Evolutionary conservation across 2,329 filamentous ascomycete species (phyloP).

Genomic region (Pseudocercospora musae): DNA sequence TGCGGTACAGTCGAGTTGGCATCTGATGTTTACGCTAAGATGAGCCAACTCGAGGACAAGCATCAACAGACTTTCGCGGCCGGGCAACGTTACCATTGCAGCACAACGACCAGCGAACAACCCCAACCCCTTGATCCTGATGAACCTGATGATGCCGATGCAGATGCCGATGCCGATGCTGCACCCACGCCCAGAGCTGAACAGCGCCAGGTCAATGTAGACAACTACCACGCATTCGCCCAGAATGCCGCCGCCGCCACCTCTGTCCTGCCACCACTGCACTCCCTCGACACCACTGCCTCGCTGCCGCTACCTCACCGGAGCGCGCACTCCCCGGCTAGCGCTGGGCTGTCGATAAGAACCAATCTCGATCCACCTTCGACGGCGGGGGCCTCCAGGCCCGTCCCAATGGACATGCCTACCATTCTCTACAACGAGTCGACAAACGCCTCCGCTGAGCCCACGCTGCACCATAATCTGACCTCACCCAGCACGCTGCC

Average conservation of each 20-base stretch:
- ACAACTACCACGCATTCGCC: constrained; percentile 1
- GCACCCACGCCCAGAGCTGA: not conserved
- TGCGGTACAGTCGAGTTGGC: not conserved
- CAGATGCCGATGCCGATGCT: not conserved
- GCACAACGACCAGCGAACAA: not conserved
- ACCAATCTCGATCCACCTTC: constrained; percentile 17
- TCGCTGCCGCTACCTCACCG: not conserved
- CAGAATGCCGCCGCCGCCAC: not conserved
- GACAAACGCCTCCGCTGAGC: constrained; percentile 3
- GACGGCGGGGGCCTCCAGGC: constrained; percentile 9
- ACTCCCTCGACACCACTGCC: not conserved
- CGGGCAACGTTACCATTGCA: not conserved
- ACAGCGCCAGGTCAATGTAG: not conserved
- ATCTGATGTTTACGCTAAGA: not conserved
- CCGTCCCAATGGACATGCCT: constrained; percentile 16
- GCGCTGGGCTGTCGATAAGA: constrained; percentile 23
- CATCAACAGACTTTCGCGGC: not conserved
- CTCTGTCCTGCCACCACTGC: not conserved
- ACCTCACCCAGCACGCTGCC: constrained; percentile 35
- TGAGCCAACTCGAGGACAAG: not conserved
- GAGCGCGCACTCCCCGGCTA: constrained; percentile 10
- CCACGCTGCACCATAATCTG: constrained; percentile 35
- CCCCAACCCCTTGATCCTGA: not conserved
- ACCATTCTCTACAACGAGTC: constrained; percentile 17
- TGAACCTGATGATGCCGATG: not conserved